Base-by-base conservation (phyloP, 306 rosid species). In the Inga leiocalycina region DNA sequence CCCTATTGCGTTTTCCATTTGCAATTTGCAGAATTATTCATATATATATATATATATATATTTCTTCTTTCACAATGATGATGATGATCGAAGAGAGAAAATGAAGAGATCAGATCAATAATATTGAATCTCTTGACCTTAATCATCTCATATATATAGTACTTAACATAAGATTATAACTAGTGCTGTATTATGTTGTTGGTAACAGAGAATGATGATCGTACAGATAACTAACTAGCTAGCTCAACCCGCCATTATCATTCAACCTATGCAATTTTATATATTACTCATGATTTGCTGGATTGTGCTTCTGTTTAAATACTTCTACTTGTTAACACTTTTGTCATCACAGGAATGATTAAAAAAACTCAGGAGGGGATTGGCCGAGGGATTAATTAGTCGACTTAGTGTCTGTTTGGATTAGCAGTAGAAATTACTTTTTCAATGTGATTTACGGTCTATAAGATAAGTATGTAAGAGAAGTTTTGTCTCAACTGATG, bases 1-100 rank as follows among this genome's bases (percentile, higher is more conserved):
- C 81, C 49, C 15, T 24, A 15, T 84, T 59, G 7, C 43, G 72
- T 80, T 80, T 80, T 76, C n/a, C 62, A 19, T 56, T 67, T 65
- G 67, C 67, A 61, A 61, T 30, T 70, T 82, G 69, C 66, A 78
- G 43, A 39, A 39, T 49, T 14, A 13, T 14, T 49, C 54, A 48
- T 13, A 9, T 46, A 46, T 46, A 46, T 46, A 46, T 46, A 46
- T 46, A 46, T 11, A 46, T 46, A 46, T 46, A 48, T 48, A 49
- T 49, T 49, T 10, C 30, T 37, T 69, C 74, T 37, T 69, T 69
- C 14, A 69, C 74, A 68, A 68, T 67, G 20, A 24, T 10, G 16
- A 66, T 49, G 54, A 49, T 48, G 43, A 39, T 39, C 43, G 1
- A 39, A 59, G 66, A 22, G 34, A 56, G 16, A 57, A 39, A 39